Base-by-base conservation (phyloP, 805 yeast species). In the Yarrowia deformans region DNA sequence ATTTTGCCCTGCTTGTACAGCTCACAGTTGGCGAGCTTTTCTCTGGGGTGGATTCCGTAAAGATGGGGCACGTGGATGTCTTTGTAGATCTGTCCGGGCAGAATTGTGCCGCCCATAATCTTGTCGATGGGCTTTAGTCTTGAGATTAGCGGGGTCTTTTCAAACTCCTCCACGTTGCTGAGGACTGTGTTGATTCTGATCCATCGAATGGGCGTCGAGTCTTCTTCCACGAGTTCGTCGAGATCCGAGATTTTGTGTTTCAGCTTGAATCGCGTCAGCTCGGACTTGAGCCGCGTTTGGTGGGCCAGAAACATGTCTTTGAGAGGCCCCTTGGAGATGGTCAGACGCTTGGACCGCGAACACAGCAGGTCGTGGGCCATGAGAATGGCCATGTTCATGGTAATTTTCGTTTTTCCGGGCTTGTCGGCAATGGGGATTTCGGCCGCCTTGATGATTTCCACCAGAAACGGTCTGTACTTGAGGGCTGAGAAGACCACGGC, bases 241-340 rank as follows among this genome's bases (percentile, higher is more conserved):
- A 87, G 80, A 48, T 82, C 78, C 64, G 82, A 82, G 10, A 90
- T 92, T 69, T 88, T 89, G 72, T 88, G 84, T 73, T 88, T 89
- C 73, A 95, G 76, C 75, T 91, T 91, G 75, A 92, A 80, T 75
- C 90, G 91, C 29, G 87, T 90, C 70, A 90, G 81, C 76, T 95
- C 98, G 1, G 96, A 93, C 69, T 87, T 87, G 63, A 94, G 80
- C 73, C 98, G 81, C 0, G 97, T 88, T 77, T 90, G 91, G 77
- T 93, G 89, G 70, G 87, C 84, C 69, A 95, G 79, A 5, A 95
- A 82, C 13, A 90, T 89, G 61, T 90, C 95, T 75, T 95, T 95
- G 70, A 92, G 83, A 0, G 94, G 90, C 71, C 89, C 92, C 74
- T 93, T 93, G 8, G 96, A 96, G 83, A 92, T 89, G 76, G 92